phyloP scores from a whole-genome alignment of 441 rosid genomes.

The Populus hybrid region DNA sequence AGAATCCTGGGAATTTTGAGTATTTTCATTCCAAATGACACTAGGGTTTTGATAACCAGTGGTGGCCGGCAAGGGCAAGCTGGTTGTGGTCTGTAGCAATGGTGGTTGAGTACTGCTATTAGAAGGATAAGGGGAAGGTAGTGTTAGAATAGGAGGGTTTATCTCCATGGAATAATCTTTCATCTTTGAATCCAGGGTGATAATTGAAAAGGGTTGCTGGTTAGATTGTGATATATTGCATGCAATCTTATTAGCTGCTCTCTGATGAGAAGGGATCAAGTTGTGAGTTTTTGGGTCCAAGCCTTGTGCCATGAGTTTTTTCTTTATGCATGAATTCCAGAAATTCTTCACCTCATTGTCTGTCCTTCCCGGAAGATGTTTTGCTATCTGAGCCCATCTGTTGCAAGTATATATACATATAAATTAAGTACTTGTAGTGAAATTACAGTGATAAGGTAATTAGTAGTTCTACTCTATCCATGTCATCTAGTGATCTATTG shows the following conservation, averaged over 20 bases:
- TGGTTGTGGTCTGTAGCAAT: conserved; percentile 17
- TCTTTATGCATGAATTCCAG: conserved; percentile 68
- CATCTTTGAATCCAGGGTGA: conserved; percentile 14
- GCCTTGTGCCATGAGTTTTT: conserved; percentile 42
- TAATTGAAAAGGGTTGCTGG: conserved; percentile 24
- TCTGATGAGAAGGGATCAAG: conserved; percentile 48
- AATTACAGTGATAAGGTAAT: not conserved
- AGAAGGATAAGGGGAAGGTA: conserved; percentile 25
- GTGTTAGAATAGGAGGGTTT: conserved; percentile 25
- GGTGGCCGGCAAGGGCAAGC: not conserved
- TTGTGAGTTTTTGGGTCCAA: conserved; percentile 69
- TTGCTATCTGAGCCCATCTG: conserved; percentile 83
- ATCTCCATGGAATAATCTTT: conserved; percentile 13
- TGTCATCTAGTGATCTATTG: not conserved
- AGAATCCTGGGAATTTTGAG: conserved; percentile 23
- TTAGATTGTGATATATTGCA: conserved; percentile 20
- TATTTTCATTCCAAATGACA: conserved; percentile 16
- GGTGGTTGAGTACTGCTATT: conserved; percentile 19
- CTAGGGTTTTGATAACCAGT: conserved; percentile 35
- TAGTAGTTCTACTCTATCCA: not conserved
- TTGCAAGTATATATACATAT: not conserved
- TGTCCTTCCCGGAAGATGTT: conserved; percentile 71
- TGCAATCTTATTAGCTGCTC: conserved; percentile 28
- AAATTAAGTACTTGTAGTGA: not conserved
- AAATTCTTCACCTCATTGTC: conserved; percentile 77